Evolutionary conservation across 169 alveolate species (phyloP).

Genomic region (Cryptosporidium felis): DNA sequence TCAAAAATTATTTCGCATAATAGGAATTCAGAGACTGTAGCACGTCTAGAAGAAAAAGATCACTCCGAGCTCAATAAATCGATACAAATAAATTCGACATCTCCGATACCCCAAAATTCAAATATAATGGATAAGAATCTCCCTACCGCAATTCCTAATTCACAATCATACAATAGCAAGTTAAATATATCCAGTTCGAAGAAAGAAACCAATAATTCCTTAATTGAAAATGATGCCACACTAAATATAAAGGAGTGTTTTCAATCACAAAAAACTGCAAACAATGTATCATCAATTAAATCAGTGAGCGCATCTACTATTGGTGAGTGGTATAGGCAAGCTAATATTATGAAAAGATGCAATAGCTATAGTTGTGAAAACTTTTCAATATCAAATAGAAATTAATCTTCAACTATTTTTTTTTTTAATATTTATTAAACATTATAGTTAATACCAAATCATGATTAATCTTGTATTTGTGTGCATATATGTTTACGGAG

Average conservation of each 20-base stretch:
- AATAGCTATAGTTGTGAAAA: constrained; percentile 54
- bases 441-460: neutral
- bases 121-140: neutral
- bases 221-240: neutral
- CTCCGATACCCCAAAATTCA: neutral
- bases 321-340: constrained; percentile 68
- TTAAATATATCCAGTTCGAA: neutral
- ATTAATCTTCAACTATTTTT: neutral
- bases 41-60: too few species aligned
- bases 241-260: neutral
- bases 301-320: constrained; percentile 60
- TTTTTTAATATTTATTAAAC: neutral
- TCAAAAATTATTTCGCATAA: neutral
- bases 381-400: neutral
- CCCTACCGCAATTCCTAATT: neutral
- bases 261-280: neutral
- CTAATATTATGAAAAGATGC: constrained; percentile 46
- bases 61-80: too few species aligned
- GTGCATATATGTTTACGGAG: neutral
- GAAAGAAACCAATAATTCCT: neutral
- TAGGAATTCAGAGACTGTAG: too few species aligned
- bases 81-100: constrained; percentile 1
- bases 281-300: neutral
- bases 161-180: neutral
- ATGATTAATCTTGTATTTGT: neutral